phyloP scores from a whole-genome alignment of 305 asterid genomes.

The Rubia occidens region DNA sequence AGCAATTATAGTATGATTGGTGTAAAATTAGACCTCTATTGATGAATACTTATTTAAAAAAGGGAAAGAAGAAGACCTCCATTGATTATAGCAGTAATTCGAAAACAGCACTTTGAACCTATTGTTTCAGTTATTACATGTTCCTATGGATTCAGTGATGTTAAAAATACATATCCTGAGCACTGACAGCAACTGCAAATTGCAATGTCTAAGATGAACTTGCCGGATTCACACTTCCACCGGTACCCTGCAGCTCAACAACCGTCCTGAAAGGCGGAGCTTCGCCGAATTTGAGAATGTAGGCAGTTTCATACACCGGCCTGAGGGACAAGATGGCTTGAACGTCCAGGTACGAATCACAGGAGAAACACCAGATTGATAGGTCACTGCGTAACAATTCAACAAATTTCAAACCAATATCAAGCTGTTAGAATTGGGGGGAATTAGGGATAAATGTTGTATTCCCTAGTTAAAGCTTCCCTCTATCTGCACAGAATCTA shows the following conservation, averaged over 20 bases:
- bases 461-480: too few relatives aligned
- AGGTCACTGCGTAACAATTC: slow-evolving; percentile 45
- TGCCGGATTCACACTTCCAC: slow-evolving; percentile 6
- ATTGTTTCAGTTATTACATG: background rate
- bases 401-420: background rate
- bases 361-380: slow-evolving; percentile 87
- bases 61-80: too few relatives aligned
- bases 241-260: slow-evolving; percentile 18
- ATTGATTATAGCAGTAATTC: background rate
- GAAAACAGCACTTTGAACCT: background rate
- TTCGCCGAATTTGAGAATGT: slow-evolving; percentile 62
- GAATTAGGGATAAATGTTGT: background rate
- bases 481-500: too few relatives aligned
- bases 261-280: slow-evolving; percentile 52
- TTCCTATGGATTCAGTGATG: background rate
- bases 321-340: slow-evolving; percentile 50
- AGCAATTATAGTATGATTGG: too few relatives aligned
- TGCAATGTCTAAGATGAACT: background rate
- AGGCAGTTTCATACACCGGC: slow-evolving; percentile 61
- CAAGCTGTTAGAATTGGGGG: too few relatives aligned
- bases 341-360: slow-evolving; percentile 78
- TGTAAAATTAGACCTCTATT: too few relatives aligned
- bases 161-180: too few relatives aligned
- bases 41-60: too few relatives aligned
- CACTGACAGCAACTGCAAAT: background rate